A percentile compares a stretch with the other conserved stretches of the same genome.
phyloP scores from a whole-genome alignment of 169 alveolate species.

The Eimeria brunetti region DNA sequence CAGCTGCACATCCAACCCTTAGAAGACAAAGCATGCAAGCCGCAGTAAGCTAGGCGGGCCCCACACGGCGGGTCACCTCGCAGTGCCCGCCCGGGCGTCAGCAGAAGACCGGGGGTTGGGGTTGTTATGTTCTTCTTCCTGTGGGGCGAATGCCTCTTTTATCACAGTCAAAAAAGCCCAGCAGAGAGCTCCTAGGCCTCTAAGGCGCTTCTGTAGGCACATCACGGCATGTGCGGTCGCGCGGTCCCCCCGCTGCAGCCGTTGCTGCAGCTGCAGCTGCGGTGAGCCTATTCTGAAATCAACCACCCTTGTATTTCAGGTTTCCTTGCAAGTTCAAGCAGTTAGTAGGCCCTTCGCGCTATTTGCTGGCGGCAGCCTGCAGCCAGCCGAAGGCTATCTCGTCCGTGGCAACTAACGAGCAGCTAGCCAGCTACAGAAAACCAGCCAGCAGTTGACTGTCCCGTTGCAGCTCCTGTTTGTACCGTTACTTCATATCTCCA shows the following conservation, averaged over 20 bases:
- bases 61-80: conserved; percentile 24
- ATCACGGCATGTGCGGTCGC: background rate
- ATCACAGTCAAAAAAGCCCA: background rate
- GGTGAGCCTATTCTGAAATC: background rate
- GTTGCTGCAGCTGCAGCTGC: conserved; percentile 2
- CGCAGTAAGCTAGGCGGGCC: background rate
- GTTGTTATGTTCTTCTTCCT: background rate
- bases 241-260: background rate
- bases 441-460: too few species aligned
- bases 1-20: background rate
- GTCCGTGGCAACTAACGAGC: too few species aligned
- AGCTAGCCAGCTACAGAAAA: too few species aligned
- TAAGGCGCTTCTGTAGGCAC: background rate
- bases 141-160: background rate
- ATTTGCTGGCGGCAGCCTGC: too few species aligned
- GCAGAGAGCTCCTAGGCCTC: background rate
- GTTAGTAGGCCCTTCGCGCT: too few species aligned
- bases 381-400: too few species aligned
- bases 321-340: background rate
- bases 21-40: background rate
- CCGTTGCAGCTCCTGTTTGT: too few species aligned
- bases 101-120: background rate
- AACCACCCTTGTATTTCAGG: background rate
- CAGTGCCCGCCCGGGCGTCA: background rate
- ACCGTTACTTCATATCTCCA: too few species aligned